Evolutionary conservation across 257 asterid genomes (phyloP), one percentile per base, ranked within the genome.

Genomic region (Misopates orontium): DNA sequence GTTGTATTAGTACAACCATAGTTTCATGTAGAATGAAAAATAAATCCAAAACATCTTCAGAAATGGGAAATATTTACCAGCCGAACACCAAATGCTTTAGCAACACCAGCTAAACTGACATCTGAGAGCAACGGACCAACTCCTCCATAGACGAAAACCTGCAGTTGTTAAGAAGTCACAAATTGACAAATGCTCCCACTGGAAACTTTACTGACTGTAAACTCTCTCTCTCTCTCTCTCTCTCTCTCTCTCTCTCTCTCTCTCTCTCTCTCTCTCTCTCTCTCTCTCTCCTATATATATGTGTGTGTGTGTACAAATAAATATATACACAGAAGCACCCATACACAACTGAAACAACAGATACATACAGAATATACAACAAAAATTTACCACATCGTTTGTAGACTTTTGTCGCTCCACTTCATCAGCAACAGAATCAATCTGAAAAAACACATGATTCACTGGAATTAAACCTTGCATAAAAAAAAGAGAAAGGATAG

Each of bases 11-110:
- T 9, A 36, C 42, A 9, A 9, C 8, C 2, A 28, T 2, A 28
- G 42, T 9, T 36, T 36, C 42, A 36, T 36, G 1, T 9, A 36
- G 42, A 3, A 36, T 13, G 2, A 36, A 47, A 23, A n/a, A n/a
- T n/a, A 48, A 19, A 44, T 14, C 21, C 39, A 28, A 3, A 28
- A 28, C 5, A 53, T 16, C 19, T 32, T 45, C 56, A 17, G 48
- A 14, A 12, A 50, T 17, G 25, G 49, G 36, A 17, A 45, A 14
- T 23, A 78, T 77, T 31, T 73, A 90, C 99, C 91, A 65, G 66
- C 28, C 97, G 95, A 47, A 90, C 97, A 74, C 96, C 96, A 82
- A 88, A 94, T 67, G 99, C 96, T 80, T 94, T 94, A 59, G 97
- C 96, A 60, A 90, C 88, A 54, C 99, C 97, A 58, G 97, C 95